Evolutionary conservation across 768 basidiomycete species (phyloP).

Genomic region (Boletus fagicola): DNA sequence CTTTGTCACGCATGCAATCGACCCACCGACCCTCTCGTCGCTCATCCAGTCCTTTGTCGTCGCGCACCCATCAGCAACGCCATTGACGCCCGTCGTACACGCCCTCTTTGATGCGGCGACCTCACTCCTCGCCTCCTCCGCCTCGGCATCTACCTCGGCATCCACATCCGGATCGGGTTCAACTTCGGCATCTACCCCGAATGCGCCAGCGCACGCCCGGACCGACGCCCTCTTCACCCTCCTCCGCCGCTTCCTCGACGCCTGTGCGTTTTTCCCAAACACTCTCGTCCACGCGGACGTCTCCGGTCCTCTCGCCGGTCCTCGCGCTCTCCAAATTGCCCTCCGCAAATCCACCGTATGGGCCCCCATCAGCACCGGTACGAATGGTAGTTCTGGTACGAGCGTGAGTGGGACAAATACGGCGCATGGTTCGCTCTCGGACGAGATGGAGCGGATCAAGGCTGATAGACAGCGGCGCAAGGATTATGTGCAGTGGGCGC

Average conservation of each 20-base stretch:
- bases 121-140: constrained; percentile 21
- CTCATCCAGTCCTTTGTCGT: constrained; percentile 52
- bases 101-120: constrained; percentile 54
- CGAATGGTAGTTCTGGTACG: neutral
- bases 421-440: constrained; percentile 41
- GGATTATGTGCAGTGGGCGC: constrained; percentile 66
- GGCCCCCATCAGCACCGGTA: constrained; percentile 34
- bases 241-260: constrained; percentile 52
- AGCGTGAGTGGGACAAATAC: neutral
- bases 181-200: constrained; percentile 24
- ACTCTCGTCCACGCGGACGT: constrained; percentile 53
- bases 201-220: neutral
- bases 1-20: constrained; percentile 38
- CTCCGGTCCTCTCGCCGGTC: constrained; percentile 53
- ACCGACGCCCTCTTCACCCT: constrained; percentile 14
- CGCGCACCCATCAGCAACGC: constrained; percentile 48
- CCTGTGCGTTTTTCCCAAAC: constrained; percentile 49
- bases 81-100: constrained; percentile 49
- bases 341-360: constrained; percentile 58
- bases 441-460: constrained; percentile 64
- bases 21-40: constrained; percentile 48
- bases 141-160: constrained; percentile 31
- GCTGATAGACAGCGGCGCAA: constrained; percentile 58
- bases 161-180: constrained; percentile 37
- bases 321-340: constrained; percentile 56